Base-by-base conservation (phyloP, 768 basidiomycete genomes). In the Kwoniella sp. region DNA sequence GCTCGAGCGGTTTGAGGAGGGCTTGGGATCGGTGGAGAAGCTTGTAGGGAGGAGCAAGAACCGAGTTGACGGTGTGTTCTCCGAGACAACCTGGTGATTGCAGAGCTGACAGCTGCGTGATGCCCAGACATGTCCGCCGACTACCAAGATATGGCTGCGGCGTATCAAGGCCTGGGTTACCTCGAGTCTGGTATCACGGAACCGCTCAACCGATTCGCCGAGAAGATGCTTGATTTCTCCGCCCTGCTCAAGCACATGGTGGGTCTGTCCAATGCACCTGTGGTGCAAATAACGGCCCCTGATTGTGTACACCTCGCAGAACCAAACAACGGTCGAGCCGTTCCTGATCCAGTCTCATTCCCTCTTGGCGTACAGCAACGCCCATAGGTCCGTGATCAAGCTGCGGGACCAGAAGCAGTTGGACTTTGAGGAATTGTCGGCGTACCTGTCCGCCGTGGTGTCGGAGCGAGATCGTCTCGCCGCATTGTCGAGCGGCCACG, bases 101-200 rank as follows among this genome's bases (percentile, higher is more conserved):
- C 7, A n/a, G 17, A 37, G 32, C 38, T 31, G 27, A 11, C 15
- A 33, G 44, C 44, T 49, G 37, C 38, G 15, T 9, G 25, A 19
- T 29, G 9, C n/a, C 3, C 85, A 95, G 95, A 99, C 81, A 83
- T 99, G 41, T 87, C 90, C 56, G 84, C 84, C 59, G 95, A 99
- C 78, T 99, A 99, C 75, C 90, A 96, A 71, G 95, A 96, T 76
- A 79, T 98, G 59, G 91, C 95, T 37, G 87, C 91, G 57, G 87
- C 89, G 36, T 89, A 95, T 40, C 93, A 98, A 73, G 93, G 92
- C 44, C 81, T 99, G 55, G 95, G 93, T 62, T 98, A 96, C 77
- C 81, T 99, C 59, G 95, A 99, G 75, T 89, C 88, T 58, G 95
- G 95, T 32, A 99, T 99, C 60, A 99, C 95, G 39, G 95, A 99